phyloP scores from a whole-genome alignment of 1,284 basidiomycete genomes.

The Serendipita sp. region DNA sequence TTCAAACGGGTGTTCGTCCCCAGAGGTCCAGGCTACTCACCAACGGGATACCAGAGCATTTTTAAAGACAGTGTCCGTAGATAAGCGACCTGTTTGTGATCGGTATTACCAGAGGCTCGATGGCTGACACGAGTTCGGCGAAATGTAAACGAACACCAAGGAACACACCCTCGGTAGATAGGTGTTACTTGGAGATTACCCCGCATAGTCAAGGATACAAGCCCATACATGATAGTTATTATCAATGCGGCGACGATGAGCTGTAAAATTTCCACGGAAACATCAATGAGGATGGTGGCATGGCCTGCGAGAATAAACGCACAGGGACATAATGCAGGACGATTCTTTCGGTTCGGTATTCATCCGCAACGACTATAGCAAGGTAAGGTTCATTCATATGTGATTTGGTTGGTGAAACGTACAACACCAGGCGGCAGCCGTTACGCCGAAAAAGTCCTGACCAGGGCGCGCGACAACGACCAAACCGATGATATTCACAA shows the following conservation, averaged over 20 bases:
- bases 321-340: conserved; percentile 2
- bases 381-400: background rate
- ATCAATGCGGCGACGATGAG: background rate
- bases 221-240: background rate
- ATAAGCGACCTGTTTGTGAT: conserved; percentile 4
- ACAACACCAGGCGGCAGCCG: background rate
- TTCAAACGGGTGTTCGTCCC: background rate
- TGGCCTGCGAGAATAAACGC: background rate
- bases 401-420: background rate
- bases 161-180: background rate
- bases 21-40: background rate
- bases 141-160: background rate
- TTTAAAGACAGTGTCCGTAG: conserved; percentile 1
- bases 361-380: background rate
- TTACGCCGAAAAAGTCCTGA: background rate
- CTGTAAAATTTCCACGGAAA: background rate
- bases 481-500: background rate
- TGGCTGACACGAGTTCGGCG: background rate
- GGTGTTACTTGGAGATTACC: background rate
- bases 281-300: background rate
- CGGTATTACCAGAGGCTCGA: background rate
- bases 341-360: background rate
- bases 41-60: conserved; percentile 6
- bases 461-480: background rate
- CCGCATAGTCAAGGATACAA: conserved; percentile 2